phyloP scores from a whole-genome alignment of 2,329 filamentous ascomycete genomes.

The Xylaria sp. region DNA sequence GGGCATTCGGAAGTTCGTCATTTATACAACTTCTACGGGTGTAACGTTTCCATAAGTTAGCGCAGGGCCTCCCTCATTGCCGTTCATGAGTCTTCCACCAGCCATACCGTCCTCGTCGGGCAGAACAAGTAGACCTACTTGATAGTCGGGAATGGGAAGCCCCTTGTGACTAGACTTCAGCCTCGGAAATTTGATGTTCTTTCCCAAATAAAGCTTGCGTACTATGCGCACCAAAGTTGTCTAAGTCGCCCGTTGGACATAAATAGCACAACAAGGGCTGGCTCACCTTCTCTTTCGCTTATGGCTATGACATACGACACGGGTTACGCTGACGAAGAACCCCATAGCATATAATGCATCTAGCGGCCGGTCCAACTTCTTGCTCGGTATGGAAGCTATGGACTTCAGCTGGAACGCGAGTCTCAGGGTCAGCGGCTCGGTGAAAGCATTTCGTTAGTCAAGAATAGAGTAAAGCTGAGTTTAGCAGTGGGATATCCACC shows the following conservation, averaged over 20 bases:
- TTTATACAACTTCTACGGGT: background rate
- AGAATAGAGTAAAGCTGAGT: background rate
- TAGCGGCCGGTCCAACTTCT: conserved; percentile 2
- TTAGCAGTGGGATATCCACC: background rate
- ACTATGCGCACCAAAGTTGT: background rate
- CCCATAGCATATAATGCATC: background rate
- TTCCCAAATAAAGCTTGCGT: background rate
- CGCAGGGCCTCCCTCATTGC: background rate
- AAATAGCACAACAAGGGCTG: too few relatives aligned
- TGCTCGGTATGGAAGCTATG: background rate
- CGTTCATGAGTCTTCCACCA: background rate
- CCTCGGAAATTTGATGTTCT: background rate
- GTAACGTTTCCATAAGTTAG: background rate
- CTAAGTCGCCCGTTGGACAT: background rate
- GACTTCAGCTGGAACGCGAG: background rate
- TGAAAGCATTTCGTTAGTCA: background rate
- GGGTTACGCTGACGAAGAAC: too few relatives aligned
- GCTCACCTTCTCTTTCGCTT: background rate
- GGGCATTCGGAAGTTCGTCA: background rate
- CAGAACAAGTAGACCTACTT: background rate
- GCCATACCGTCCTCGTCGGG: background rate
- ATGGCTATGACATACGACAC: background rate
- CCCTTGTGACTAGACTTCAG: background rate
- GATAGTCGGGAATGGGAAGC: too few relatives aligned
- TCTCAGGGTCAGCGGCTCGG: background rate